Evolutionary conservation across 2,329 filamentous ascomycete species (phyloP).

Genomic region (Cercospora sp.): DNA sequence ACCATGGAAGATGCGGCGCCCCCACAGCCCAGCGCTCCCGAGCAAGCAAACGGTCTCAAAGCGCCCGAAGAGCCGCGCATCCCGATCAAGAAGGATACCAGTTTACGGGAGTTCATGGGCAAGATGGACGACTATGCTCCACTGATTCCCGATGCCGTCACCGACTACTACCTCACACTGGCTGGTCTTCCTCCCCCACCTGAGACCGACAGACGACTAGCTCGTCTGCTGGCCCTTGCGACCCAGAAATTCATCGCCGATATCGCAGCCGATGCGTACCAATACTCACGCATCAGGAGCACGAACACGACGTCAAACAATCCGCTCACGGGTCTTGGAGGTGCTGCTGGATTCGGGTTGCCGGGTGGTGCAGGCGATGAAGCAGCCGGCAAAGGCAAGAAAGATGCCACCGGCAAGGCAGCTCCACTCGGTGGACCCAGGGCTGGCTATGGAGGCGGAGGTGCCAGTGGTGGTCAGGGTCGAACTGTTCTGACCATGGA

Average conservation of each 20-base stretch:
- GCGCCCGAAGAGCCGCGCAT: conserved; percentile 56
- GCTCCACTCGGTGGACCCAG: conserved; percentile 52
- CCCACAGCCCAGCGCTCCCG: conserved; percentile 52
- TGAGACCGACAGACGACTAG: conserved; percentile 84
- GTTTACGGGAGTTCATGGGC: conserved; percentile 83
- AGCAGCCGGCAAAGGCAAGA: conserved; percentile 55
- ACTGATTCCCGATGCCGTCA: conserved; percentile 98
- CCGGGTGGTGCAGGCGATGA: conserved; percentile 56
- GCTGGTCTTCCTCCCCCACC: conserved; percentile 91
- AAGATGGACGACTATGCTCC: conserved; percentile 99
- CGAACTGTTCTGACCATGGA: conserved; percentile 97
- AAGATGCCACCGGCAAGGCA: conserved; percentile 37
- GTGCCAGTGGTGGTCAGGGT: conserved; percentile 84
- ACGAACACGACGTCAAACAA: conserved; percentile 89
- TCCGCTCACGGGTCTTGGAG: conserved; percentile 82
- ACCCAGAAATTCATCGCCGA: conserved; percentile 99
- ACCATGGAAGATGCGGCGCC: conserved; percentile 27
- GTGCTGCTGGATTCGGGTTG: conserved; percentile 65
- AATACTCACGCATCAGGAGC: conserved; percentile 94
- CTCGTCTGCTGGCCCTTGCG: conserved; percentile 91
- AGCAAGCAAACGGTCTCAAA: conserved; percentile 74
- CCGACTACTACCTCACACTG: conserved; percentile 95
- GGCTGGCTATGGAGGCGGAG: conserved; percentile 71
- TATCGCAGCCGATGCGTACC: conserved; percentile 94
- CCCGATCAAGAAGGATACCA: conserved; percentile 85